A percentile compares a stretch with the other conserved stretches of the same genome.
These are phyloP conservation scores for Pseudogymnoascus sp. DNA, from an alignment of 2,329 filamentous ascomycete genomes.

Conservation along the genomic window DNA sequence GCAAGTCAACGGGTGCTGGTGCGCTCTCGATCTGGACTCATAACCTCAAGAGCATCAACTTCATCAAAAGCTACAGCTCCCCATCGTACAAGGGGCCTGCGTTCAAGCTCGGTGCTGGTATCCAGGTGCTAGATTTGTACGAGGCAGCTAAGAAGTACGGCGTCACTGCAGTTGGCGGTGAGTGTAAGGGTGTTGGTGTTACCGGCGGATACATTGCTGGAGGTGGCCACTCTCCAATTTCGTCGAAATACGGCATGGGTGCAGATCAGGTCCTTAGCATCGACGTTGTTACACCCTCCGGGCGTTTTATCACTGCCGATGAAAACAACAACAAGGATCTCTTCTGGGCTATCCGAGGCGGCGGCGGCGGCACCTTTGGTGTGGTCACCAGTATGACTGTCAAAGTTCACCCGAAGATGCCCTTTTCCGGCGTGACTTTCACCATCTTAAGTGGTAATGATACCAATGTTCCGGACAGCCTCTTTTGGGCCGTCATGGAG, in stretches of 20 bases:
- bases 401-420: slow-evolving; percentile 39
- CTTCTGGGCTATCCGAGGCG: slow-evolving; percentile 56
- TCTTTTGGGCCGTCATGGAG: slow-evolving; percentile 44
- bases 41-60: slow-evolving; percentile 36
- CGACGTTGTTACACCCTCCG: slow-evolving; percentile 45
- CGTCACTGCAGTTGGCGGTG: slow-evolving; percentile 43
- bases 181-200: slow-evolving; percentile 41
- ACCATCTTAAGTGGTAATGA: slow-evolving; percentile 40
- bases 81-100: slow-evolving; percentile 31
- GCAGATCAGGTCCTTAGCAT: slow-evolving; percentile 54
- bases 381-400: slow-evolving; percentile 50
- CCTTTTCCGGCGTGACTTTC: slow-evolving; percentile 32
- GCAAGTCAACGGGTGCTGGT: slow-evolving; percentile 40
- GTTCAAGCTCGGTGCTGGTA: slow-evolving; percentile 35
- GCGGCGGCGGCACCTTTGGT: slow-evolving; percentile 48
- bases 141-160: slow-evolving; percentile 34
- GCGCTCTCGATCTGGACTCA: slow-evolving; percentile 44
- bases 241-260: slow-evolving; percentile 48
- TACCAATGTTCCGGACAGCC: slow-evolving; percentile 26
- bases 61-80: slow-evolving; percentile 30
- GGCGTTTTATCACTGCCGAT: slow-evolving; percentile 42
- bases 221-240: slow-evolving; percentile 51
- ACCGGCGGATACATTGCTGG: slow-evolving; percentile 49
- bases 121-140: slow-evolving; percentile 38
- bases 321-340: slow-evolving; percentile 46